Evolutionary conservation across 306 rosid genomes (phyloP), one percentile per base, ranked within the genome.

Genomic region (Malus asiatica): DNA sequence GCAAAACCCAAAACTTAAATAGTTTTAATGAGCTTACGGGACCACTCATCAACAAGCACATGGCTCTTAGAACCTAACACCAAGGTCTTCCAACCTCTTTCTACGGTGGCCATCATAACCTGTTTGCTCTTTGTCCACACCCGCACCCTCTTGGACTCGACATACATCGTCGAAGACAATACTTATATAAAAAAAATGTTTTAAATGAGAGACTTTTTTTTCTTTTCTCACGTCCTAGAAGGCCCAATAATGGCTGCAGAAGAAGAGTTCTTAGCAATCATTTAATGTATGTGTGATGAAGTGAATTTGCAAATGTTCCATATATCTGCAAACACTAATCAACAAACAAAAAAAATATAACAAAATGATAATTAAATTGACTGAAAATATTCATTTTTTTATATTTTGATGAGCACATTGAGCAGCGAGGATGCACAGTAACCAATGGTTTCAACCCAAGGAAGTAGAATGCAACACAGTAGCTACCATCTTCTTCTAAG

Each of bases 11-110:
- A 27, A 27, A 27, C 27, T 27, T 27, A 27, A 27, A 27, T 27
- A 27, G 27, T 27, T 27, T 1, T 27, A 27, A 27, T 27, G 27
- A 27, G 27, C 27, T 27, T 27, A 27, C 2, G 27, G 27, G 27
- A 27, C 27, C 27, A 27, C 27, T 27, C 27, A 27, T 27, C 27
- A 27, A 0, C 27, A 27, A 27, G 27, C 27, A 0, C 27, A 27
- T 27, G 27, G 27, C 27, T 27, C 27, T 27, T 78, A 18, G 91
- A 73, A 15, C 90, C 40, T 79, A 92, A 95, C 77, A 92, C 4
- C 82, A 95, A 89, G 46, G 97, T 90, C 66, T 80, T 83, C 97
- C 98, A 90, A 76, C 96, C 97, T 81, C 97, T 84, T 84, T 95
- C 97, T 5, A 92, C 89, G n/a, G 98, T 89, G 27, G 98, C 84